These are phyloP conservation scores for Prillingera fragicola DNA, from an alignment of 1,284 basidiomycete genomes.

Conservation along the genomic window DNA sequence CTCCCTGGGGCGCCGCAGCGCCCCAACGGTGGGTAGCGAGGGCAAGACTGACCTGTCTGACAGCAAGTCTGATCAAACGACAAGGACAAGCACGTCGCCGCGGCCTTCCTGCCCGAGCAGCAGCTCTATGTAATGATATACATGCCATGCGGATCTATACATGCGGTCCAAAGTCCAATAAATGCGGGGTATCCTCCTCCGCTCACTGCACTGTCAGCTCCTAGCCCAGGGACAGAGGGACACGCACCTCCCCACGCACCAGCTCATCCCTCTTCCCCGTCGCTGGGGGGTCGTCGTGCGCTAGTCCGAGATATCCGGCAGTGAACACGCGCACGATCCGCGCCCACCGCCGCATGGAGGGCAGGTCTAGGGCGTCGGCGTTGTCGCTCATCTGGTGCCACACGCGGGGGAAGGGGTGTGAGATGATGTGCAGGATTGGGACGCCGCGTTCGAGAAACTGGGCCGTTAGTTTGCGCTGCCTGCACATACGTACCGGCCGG, in stretches of 20 bases:
- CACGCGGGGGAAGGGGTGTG: slow-evolving; percentile 80
- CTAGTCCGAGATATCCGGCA: slow-evolving; percentile 79
- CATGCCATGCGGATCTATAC: too few relatives aligned
- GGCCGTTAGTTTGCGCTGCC: slow-evolving; percentile 20
- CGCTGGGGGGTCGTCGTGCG: slow-evolving; percentile 14
- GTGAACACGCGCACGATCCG: slow-evolving; percentile 81
- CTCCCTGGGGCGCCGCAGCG: too few relatives aligned
- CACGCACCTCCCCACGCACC: background rate
- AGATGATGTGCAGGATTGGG: slow-evolving; percentile 82
- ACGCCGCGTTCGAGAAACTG: slow-evolving; percentile 75
- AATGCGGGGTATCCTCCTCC: too few relatives aligned
- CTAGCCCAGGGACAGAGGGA: background rate
- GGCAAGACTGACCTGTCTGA: too few relatives aligned
- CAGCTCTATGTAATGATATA: too few relatives aligned
- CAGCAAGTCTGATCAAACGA: too few relatives aligned
- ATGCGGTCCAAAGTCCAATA: too few relatives aligned
- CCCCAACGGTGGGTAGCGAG: too few relatives aligned
- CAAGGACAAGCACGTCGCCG: too few relatives aligned
- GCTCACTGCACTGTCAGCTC: too few relatives aligned
- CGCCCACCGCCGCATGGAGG: slow-evolving; percentile 85
- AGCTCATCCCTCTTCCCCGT: slow-evolving; percentile 3
- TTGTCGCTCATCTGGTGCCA: slow-evolving; percentile 89
- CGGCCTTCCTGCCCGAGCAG: too few relatives aligned
- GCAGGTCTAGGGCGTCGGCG: slow-evolving; percentile 72
- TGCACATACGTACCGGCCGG: too few relatives aligned